phyloP scores from a whole-genome alignment of 176 grass and related monocot genomes.

The Triticum timopheevii region DNA sequence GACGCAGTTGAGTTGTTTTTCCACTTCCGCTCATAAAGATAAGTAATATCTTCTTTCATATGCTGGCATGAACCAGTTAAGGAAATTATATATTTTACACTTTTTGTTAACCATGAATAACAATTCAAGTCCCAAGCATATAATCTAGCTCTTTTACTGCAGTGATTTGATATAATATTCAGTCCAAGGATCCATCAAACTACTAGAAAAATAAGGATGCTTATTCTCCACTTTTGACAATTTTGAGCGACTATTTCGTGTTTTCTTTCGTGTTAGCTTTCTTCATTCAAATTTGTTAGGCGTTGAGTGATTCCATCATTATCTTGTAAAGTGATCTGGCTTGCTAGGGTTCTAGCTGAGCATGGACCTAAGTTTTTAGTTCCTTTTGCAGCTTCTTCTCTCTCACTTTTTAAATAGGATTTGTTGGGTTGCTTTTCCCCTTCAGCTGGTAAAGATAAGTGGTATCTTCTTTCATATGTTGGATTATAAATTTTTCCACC shows the following conservation, averaged over 20 bases:
- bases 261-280: background rate
- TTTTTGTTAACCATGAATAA: background rate
- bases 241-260: background rate
- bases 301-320: background rate
- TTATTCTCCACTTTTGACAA: conserved; percentile 13
- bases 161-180: background rate
- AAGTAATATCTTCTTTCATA: conserved; percentile 2
- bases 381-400: background rate
- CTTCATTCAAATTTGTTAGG: conserved; percentile 39
- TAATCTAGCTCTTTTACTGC: background rate
- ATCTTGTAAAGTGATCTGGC: conserved; percentile 6
- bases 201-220: background rate
- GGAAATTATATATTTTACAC: background rate
- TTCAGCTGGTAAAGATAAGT: background rate
- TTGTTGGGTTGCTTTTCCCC: background rate
- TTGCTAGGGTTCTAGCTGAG: background rate
- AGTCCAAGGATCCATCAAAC: background rate
- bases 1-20: background rate
- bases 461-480: background rate
- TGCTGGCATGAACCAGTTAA: background rate
- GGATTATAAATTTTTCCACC: background rate
- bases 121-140: background rate
- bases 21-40: background rate
- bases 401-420: background rate
- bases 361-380: background rate